These are phyloP conservation scores for Rhodomyrtus tomentosa DNA, from an alignment of 345 rosid genomes.

Conservation along the genomic window DNA sequence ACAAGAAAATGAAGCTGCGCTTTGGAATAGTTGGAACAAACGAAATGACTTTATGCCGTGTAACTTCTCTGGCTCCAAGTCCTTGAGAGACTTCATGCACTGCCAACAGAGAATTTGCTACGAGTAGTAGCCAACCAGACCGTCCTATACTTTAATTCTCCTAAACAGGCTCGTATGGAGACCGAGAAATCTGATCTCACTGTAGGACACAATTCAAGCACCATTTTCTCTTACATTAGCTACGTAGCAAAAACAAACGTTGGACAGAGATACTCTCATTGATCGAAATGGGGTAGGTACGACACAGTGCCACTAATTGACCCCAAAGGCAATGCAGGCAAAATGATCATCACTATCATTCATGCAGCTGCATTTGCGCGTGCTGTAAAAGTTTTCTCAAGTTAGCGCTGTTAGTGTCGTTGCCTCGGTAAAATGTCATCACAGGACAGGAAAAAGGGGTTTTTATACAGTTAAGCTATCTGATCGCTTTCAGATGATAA, in stretches of 20 bases:
- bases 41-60: not conserved
- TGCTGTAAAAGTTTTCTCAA: not conserved
- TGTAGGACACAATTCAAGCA: not conserved
- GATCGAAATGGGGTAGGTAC: not conserved
- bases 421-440: not conserved
- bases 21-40: not conserved
- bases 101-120: not conserved
- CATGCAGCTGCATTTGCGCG: not conserved
- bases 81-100: not conserved
- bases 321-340: not conserved
- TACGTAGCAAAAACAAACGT: not conserved
- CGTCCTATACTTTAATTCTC: not conserved
- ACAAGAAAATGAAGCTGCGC: not conserved
- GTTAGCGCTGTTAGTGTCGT: not conserved
- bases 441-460: not conserved
- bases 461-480: not conserved
- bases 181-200: not conserved
- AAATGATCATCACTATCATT: not conserved
- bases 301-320: not conserved
- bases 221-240: not conserved
- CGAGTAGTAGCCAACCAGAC: not conserved
- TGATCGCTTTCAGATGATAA: not conserved
- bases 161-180: not conserved
- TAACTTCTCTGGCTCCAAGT: not conserved
- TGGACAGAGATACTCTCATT: not conserved